Conservation (phyloP, 331 rosid species). For the Acacia pycnantha region DNA sequence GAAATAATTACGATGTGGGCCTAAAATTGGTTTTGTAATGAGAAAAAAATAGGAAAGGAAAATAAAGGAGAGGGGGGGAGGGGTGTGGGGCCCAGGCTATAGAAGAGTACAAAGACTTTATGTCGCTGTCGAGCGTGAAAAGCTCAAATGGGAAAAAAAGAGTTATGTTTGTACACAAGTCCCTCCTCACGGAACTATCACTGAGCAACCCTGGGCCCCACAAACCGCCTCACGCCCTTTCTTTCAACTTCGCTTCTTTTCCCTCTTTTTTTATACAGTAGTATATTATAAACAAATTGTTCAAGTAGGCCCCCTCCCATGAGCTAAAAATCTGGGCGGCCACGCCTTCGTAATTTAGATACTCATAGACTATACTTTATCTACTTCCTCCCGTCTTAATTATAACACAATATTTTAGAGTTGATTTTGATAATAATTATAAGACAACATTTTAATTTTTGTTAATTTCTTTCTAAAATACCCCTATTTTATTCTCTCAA, state of each 20-base stretch:
- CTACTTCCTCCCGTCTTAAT: too few relatives aligned
- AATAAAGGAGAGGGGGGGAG: neutral
- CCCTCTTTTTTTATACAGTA: neutral
- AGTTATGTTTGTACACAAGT: constrained; percentile 33
- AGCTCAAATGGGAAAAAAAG: constrained; percentile 33
- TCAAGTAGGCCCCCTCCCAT: neutral
- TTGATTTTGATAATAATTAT: too few relatives aligned
- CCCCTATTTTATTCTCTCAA: too few relatives aligned
- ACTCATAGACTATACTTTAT: too few relatives aligned
- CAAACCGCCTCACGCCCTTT: constrained; percentile 22
- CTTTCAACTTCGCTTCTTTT: neutral
- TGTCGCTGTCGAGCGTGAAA: constrained; percentile 42
- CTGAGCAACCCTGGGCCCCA: constrained; percentile 26
- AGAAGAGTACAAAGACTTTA: constrained; percentile 40
- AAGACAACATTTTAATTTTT: too few relatives aligned
- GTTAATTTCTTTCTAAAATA: too few relatives aligned
- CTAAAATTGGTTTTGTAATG: constrained; percentile 6
- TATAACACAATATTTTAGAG: too few relatives aligned
- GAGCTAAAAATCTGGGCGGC: neutral
- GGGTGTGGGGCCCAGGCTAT: constrained; percentile 34
- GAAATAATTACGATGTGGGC: constrained; percentile 47
- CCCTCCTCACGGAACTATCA: constrained; percentile 22
- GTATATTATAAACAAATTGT: too few relatives aligned
- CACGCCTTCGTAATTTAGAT: too few relatives aligned
- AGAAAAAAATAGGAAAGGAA: neutral